These are phyloP conservation scores for Paspalum vaginatum DNA, from an alignment of 176 grass and related monocot genomes.

Conservation along the genomic window DNA sequence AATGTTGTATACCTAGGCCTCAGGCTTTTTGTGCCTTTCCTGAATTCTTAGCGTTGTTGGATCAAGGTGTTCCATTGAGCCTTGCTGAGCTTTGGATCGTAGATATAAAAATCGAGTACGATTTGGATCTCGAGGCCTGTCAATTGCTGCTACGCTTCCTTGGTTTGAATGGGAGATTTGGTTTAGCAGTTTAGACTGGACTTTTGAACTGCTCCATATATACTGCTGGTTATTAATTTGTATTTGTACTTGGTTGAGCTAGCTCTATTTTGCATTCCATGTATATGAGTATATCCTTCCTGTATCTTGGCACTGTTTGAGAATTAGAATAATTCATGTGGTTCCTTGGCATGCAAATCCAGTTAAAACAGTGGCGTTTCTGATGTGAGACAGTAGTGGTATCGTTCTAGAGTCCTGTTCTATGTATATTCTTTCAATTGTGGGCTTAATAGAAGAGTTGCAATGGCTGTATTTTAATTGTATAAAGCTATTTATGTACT, in stretches of 20 bases:
- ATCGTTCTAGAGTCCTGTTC: neutral
- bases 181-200: neutral
- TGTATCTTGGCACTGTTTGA: neutral
- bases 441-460: neutral
- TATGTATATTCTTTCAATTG: neutral
- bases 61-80: neutral
- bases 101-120: neutral
- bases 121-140: neutral
- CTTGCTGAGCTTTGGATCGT: neutral
- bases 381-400: neutral
- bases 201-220: neutral
- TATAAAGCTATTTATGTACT: neutral
- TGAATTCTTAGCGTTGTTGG: neutral
- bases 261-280: neutral
- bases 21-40: neutral
- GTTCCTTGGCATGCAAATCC: neutral
- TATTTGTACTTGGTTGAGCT: neutral
- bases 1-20: neutral
- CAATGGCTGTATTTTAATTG: neutral
- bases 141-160: neutral
- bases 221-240: neutral
- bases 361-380: constrained; percentile 7
- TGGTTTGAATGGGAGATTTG: neutral
- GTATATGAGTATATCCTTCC: neutral
- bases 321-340: neutral